phyloP scores from a whole-genome alignment of 2,329 filamentous ascomycete species.

The Sporothrix globosa region DNA sequence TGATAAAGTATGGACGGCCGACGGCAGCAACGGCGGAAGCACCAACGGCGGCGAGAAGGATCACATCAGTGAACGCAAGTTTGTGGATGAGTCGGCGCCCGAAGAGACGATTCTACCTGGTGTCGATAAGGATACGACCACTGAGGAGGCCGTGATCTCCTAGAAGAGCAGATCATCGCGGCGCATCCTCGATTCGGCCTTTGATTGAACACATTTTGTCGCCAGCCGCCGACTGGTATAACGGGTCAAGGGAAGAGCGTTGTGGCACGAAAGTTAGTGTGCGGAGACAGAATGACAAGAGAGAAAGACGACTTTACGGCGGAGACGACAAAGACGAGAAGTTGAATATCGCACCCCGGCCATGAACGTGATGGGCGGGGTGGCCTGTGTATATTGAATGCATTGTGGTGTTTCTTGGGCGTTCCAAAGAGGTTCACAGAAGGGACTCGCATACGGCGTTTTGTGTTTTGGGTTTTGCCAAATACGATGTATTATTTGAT shows the following conservation, averaged over 20 bases:
- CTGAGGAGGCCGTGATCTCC: slow-evolving; percentile 42
- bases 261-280: background rate
- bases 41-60: slow-evolving; percentile 38
- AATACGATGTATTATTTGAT: slow-evolving; percentile 22
- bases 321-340: background rate
- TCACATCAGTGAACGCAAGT: slow-evolving; percentile 87
- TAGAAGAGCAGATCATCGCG: slow-evolving; percentile 31
- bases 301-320: background rate
- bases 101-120: slow-evolving; percentile 75
- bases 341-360: background rate
- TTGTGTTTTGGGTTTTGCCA: slow-evolving; percentile 25
- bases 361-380: background rate
- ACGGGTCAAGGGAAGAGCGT: background rate
- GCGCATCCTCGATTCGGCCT: background rate
- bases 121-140: slow-evolving; percentile 43
- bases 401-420: slow-evolving; percentile 27
- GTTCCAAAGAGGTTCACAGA: slow-evolving; percentile 21
- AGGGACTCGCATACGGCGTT: slow-evolving; percentile 27
- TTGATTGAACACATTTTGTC: background rate
- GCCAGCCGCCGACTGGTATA: background rate
- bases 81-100: slow-evolving; percentile 69
- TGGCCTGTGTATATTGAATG: slow-evolving; percentile 25
- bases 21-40: slow-evolving; percentile 41
- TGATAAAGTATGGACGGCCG: slow-evolving; percentile 89
- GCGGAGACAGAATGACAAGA: background rate